A percentile compares a stretch with the other conserved stretches of the same genome.
Evolutionary conservation across 2,329 filamentous ascomycete species (phyloP).

Genomic region (Calycina herbarum): DNA sequence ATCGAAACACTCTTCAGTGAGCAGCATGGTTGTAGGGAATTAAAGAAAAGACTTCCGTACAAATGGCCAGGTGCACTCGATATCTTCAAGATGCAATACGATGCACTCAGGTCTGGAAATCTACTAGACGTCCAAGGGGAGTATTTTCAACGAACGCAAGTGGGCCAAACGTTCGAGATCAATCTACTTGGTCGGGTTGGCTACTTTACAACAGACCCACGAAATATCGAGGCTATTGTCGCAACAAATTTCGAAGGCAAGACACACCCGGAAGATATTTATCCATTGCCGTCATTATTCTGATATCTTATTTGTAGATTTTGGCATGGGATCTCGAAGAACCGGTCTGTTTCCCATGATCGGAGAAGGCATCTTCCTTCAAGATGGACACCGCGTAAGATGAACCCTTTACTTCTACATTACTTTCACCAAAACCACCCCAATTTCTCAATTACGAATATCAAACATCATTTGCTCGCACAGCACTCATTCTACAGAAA

Average conservation of each 20-base stretch:
- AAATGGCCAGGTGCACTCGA: slow-evolving; percentile 35
- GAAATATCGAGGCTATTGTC: slow-evolving; percentile 38
- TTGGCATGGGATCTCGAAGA: slow-evolving; percentile 17
- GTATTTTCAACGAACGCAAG: slow-evolving; percentile 14
- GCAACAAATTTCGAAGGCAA: slow-evolving; percentile 43
- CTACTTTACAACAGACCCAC: slow-evolving; percentile 37
- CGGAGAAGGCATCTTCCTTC: slow-evolving; percentile 6
- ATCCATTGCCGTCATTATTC: no score
- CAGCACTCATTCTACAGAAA: not conserved
- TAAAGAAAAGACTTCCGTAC: slow-evolving; percentile 17
- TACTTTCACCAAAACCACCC: no score
- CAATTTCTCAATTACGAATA: no score
- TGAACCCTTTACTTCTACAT: no score
- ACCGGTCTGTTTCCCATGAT: not conserved
- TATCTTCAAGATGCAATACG: slow-evolving; percentile 29
- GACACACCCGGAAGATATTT: not conserved
- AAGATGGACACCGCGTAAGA: slow-evolving; percentile 4
- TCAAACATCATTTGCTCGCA: not conserved
- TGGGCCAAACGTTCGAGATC: slow-evolving; percentile 12
- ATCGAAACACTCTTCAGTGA: slow-evolving; percentile 8
- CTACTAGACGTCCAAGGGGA: slow-evolving; percentile 28
- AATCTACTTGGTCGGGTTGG: slow-evolving; percentile 20
- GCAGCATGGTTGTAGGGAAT: slow-evolving; percentile 17
- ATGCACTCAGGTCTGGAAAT: slow-evolving; percentile 19
- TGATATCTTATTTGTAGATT: slow-evolving; percentile 16